Evolutionary conservation across 1,284 basidiomycete genomes (phyloP), one percentile per base, ranked within the genome.

Genomic region (Polyporus tsugae): DNA sequence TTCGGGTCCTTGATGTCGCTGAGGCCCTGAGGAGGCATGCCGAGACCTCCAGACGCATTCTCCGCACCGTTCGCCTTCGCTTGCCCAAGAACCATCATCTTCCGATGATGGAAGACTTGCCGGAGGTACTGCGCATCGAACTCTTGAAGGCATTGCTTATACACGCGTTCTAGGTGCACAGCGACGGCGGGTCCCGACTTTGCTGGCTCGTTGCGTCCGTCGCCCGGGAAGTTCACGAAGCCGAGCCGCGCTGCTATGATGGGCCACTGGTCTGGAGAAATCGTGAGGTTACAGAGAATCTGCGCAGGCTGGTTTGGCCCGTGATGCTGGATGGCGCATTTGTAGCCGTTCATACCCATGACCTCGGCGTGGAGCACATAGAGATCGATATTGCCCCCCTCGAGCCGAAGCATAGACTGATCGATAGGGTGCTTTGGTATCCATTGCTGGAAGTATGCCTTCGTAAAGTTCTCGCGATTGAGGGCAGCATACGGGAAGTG

Each of bases 181-280:
- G 89, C 91, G 42, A 87, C 82, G 17, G 76, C 87, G 5, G 90
- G 90, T 3, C 86, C 88, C 19, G 85, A 85, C 69, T 85, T 87
- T 2, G 86, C 81, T 10, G 90, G 89, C 68, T 90, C 86, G 2
- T 79, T 75, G 3, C 86, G 29, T 29, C 29, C 86, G 11, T 78
- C 85, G 2, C 83, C 88, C 3, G 87, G 86, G 69, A 92, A 89
- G 62, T 87, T 82, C 2, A 88, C 82, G 72, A 89, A 88, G 7
- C 88, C 89, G 76, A 94, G 80, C 46, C 84, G 84, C 15, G 83
- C 91, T 13, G 86, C 92, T 68, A 94, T 86, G 58, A 89, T 79
- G 15, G 85, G 75, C 92, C 92, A 94, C 64, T 83, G 70, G 35
- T 91, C 89, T 22, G 84, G 85, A 4, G 11, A 6, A 6, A 60